Evolutionary conservation across 2,329 filamentous ascomycete species (phyloP).

Genomic region (Cadophora sp.): DNA sequence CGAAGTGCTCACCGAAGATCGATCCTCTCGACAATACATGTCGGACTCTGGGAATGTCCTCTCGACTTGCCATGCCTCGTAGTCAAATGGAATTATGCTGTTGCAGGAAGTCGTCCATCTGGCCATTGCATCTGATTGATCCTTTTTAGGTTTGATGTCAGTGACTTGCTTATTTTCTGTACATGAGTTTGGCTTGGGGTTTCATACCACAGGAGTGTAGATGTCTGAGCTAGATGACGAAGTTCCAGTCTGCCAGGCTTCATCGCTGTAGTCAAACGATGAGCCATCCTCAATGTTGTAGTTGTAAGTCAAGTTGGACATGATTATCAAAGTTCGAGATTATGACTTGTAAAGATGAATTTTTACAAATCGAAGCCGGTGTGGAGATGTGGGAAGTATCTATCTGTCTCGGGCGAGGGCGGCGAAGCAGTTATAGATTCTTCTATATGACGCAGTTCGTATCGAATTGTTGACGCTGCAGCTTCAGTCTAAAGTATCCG

Average conservation of each 20-base stretch:
- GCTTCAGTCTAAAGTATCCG: neutral
- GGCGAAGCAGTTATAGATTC: neutral
- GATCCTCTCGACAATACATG: neutral
- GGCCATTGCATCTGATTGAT: neutral
- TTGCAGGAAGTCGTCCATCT: conserved; percentile 6
- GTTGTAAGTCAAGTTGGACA: conserved; percentile 6
- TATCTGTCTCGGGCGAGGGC: neutral
- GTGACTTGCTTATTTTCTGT: neutral
- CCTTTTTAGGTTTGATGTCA: neutral
- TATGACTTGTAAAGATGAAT: neutral
- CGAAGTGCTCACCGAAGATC: neutral
- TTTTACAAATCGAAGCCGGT: neutral
- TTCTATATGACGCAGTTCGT: neutral
- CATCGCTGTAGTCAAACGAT: conserved; percentile 9
- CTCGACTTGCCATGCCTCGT: conserved; percentile 3
- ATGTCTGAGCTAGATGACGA: conserved; percentile 14
- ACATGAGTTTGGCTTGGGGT: neutral
- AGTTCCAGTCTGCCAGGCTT: conserved; percentile 11
- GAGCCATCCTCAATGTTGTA: neutral
- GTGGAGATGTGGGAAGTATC: neutral
- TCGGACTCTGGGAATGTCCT: neutral
- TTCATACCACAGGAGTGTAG: neutral
- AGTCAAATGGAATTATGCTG: neutral
- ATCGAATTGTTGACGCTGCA: neutral
- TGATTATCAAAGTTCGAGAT: neutral